phyloP scores from a whole-genome alignment of 2,329 filamentous ascomycete genomes.

The Penicillium sp. region DNA sequence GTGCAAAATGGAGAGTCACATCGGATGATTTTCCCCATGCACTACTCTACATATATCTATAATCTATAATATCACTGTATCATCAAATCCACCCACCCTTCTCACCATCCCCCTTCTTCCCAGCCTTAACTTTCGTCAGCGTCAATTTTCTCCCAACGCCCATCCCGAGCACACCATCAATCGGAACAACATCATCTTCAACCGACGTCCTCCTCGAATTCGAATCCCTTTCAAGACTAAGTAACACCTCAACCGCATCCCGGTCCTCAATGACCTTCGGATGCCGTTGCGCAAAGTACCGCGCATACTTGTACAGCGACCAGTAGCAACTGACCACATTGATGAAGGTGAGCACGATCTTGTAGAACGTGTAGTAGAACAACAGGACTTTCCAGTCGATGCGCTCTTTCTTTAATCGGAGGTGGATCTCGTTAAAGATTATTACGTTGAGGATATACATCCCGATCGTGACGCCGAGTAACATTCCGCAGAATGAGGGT shows the following conservation, averaged over 20 bases:
- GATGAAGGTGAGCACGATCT: constrained; percentile 45
- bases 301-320: constrained; percentile 47
- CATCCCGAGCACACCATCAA: background rate
- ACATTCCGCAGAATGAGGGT: constrained; percentile 41
- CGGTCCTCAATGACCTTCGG: constrained; percentile 51
- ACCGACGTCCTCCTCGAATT: background rate
- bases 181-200: constrained; percentile 2
- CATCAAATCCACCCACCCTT: background rate
- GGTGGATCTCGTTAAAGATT: constrained; percentile 51
- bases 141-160: constrained; percentile 15
- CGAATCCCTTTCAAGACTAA: constrained; percentile 22
- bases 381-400: constrained; percentile 39
- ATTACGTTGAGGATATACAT: constrained; percentile 47
- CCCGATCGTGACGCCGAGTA: constrained; percentile 37
- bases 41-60: background rate
- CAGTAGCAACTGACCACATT: constrained; percentile 46
- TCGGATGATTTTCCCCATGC: background rate
- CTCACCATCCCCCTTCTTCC: background rate
- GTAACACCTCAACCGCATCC: constrained; percentile 37
- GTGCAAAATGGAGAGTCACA: background rate
- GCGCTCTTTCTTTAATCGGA: constrained; percentile 46
- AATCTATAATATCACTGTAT: background rate
- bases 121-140: constrained; percentile 14
- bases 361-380: constrained; percentile 48
- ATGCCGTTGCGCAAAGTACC: constrained; percentile 48